phyloP scores from a whole-genome alignment of 371 early-diverging fungal genomes.

The Saksenaea oblongispora region DNA sequence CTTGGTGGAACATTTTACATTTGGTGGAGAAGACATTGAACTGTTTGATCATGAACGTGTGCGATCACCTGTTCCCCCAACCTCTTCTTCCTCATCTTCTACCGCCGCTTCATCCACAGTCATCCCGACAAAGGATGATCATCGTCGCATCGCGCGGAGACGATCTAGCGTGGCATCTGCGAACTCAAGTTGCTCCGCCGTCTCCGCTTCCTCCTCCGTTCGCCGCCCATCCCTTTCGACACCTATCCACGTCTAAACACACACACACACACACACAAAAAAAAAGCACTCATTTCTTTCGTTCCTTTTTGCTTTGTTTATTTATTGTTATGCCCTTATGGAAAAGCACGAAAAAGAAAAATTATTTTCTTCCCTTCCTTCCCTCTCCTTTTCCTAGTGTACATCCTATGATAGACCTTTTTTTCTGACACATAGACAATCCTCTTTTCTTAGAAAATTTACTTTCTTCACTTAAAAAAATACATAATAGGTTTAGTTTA shows the following conservation, averaged over 20 bases:
- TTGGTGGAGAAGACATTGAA: slow-evolving; percentile 27
- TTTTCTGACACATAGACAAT: slow-evolving; percentile 5
- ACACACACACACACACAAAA: no score
- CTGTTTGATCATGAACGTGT: slow-evolving; percentile 12
- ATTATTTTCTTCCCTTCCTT: not conserved
- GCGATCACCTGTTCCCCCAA: not conserved
- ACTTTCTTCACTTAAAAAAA: not conserved
- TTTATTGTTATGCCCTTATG: slow-evolving; percentile 5
- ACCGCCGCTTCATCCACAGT: no score
- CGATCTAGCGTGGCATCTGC: slow-evolving; percentile 5
- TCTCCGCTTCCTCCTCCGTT: not conserved
- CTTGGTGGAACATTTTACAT: slow-evolving; percentile 33
- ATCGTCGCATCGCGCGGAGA: not conserved
- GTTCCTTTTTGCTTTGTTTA: not conserved
- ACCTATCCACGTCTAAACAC: slow-evolving; percentile 1
- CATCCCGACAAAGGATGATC: not conserved
- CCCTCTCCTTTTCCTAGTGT: not conserved
- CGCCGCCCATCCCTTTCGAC: slow-evolving; percentile 1
- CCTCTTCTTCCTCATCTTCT: no score
- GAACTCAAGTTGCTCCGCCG: not conserved
- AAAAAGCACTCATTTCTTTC: not conserved
- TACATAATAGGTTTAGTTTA: not conserved
- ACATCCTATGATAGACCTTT: slow-evolving; percentile 1
- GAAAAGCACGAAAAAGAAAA: not conserved
- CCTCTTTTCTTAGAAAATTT: not conserved